Evolutionary conservation across 202 grass and related monocot genomes (phyloP), one percentile per base, ranked within the genome.

Genomic region (Carex arenaria): DNA sequence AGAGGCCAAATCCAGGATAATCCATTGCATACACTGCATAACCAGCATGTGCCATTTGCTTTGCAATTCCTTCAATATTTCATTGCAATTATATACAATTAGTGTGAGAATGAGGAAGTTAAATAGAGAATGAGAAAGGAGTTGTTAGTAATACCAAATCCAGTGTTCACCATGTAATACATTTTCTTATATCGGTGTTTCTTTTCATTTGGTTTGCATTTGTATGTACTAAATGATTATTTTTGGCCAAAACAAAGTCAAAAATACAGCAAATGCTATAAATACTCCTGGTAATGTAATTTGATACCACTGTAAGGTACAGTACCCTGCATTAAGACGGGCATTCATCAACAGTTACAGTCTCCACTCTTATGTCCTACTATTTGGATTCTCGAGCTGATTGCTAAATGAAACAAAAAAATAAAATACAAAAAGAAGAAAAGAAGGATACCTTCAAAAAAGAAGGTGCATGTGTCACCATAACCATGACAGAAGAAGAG

Each of bases 401-500:
- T 55, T 10, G 26, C 26, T 36, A 22, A 77, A 34, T 59, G 28
- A 34, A 57, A 57, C 2, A 57, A 77, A 19, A 36, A 38, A 0
- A 77, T 56, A n/a, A 26, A 26, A 26, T 32, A 57, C 52, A 77
- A 83, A 51, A 3, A 72, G 17, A 83, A 64, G 20, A 36, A 30
- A 54, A 81, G 45, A 61, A 84, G 62, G 73, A 84, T 57, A 95
- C 93, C 95, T 87, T 98, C 95, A 55, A 98, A 98, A 84, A 98
- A 95, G 84, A 98, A 98, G 76, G 95, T 98, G 68, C 91, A 98
- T 55, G 95, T 95, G 90, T 86, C 92, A 36, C 95, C 95, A 80
- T 98, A 95, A 64, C 95, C 95, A 85, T 98, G 93, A 85, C 95
- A 93, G 78, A 98, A 98, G 86, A 98, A 95, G 83, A 98, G 93